Conservation (phyloP, 805 yeast genomes). For the Priceomyces castillae region DNA sequence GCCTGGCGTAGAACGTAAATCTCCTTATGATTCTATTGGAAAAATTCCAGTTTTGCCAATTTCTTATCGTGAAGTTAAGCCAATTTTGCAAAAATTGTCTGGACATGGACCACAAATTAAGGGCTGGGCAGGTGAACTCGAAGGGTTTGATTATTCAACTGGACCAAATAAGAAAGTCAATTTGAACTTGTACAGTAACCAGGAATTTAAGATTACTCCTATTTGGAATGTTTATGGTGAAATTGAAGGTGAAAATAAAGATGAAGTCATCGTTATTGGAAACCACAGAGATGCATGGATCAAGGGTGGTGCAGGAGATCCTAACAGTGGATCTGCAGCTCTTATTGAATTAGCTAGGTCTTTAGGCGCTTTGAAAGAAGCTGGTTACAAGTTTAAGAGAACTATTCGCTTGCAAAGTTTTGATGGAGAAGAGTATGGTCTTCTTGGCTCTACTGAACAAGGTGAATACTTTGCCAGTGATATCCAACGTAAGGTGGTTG, state of each 20-base stretch:
- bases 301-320: conserved; percentile 49
- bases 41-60: conserved; percentile 44
- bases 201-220: conserved; percentile 38
- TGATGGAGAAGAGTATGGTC: conserved; percentile 51
- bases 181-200: conserved; percentile 42
- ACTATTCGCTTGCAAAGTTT: conserved; percentile 37
- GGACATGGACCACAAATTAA: conserved; percentile 32
- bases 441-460: conserved; percentile 54
- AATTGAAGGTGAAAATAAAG: conserved; percentile 36
- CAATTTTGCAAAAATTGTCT: conserved; percentile 39
- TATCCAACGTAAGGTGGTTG: conserved; percentile 44
- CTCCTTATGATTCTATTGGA: conserved; percentile 35
- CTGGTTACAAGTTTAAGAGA: conserved; percentile 40
- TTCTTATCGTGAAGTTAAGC: conserved; percentile 42
- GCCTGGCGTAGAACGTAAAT: conserved; percentile 33
- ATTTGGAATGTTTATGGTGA: conserved; percentile 45
- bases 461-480: conserved; percentile 47
- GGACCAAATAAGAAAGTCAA: conserved; percentile 38
- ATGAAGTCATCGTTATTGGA: conserved; percentile 42
- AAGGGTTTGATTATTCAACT: conserved; percentile 36
- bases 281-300: conserved; percentile 49
- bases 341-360: conserved; percentile 44
- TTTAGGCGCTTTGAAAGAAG: conserved; percentile 33
- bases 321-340: conserved; percentile 44
- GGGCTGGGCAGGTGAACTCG: conserved; percentile 40